Percentiles rank a stretch among this genome's conserved stretches.
Conservation (phyloP, 2,329 filamentous ascomycete genomes). For the Mariannaea sp. region DNA sequence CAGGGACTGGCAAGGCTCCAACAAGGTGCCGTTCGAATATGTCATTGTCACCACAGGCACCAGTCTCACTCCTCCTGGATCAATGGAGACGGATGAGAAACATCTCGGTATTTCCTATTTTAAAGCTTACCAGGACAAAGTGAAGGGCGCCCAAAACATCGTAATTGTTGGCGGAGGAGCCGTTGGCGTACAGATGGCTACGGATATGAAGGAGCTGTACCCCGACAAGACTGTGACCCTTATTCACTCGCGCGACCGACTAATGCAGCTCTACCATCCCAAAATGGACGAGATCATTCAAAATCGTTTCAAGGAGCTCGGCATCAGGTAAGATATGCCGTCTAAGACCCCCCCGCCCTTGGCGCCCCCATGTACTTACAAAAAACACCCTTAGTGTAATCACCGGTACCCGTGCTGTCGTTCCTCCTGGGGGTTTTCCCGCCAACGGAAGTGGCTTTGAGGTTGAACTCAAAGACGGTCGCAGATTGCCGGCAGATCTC, state of each 20-base stretch:
- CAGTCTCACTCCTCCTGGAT: conserved; percentile 29
- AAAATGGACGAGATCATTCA: conserved; percentile 34
- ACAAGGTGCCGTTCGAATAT: conserved; percentile 31
- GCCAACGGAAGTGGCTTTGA: conserved; percentile 26
- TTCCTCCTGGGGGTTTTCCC: conserved; percentile 30
- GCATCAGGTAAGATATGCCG: conserved; percentile 26
- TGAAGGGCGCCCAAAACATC: conserved; percentile 30
- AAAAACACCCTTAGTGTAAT: conserved; percentile 21
- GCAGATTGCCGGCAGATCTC: conserved; percentile 28
- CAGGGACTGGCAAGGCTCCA: conserved; percentile 32
- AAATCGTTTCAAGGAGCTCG: conserved; percentile 29
- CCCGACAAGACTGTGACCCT: conserved; percentile 32
- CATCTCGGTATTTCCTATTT: conserved; percentile 30
- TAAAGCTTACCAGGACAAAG: conserved; percentile 25
- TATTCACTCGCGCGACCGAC: conserved; percentile 31
- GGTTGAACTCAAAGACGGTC: conserved; percentile 31
- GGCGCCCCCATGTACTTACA: background rate
- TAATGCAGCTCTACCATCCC: conserved; percentile 35
- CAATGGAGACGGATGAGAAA: conserved; percentile 34
- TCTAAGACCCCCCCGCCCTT: too few species aligned
- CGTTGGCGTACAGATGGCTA: conserved; percentile 35
- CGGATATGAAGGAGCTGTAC: conserved; percentile 34
- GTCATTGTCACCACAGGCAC: conserved; percentile 33
- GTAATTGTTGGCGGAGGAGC: conserved; percentile 36
- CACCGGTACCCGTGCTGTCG: conserved; percentile 29